Evolutionary conservation across 2,329 filamentous ascomycete genomes (phyloP).

Genomic region (Neoscytalidium dimidiatum): DNA sequence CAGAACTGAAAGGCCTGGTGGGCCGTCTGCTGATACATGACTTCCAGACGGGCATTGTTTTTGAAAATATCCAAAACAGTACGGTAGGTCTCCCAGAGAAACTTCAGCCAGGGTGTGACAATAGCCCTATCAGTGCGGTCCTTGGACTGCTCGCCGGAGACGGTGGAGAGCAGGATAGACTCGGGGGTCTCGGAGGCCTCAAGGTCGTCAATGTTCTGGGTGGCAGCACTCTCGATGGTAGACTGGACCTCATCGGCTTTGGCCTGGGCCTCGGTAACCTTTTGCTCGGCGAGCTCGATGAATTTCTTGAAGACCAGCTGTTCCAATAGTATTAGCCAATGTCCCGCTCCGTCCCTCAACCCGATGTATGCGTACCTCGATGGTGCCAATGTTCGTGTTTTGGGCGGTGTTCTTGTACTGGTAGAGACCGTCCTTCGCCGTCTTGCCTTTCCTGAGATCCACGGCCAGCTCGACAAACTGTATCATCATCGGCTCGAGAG

Average conservation of each 20-base stretch:
- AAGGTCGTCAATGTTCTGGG: slow-evolving; percentile 84
- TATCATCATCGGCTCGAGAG: slow-evolving; percentile 97
- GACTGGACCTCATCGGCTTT: slow-evolving; percentile 96
- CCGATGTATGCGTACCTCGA: slow-evolving; percentile 70
- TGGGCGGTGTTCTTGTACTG: slow-evolving; percentile 99
- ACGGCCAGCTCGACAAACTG: slow-evolving; percentile 96
- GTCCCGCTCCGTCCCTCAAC: background rate
- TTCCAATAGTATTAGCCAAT: slow-evolving; percentile 1
- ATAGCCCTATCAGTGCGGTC: slow-evolving; percentile 97
- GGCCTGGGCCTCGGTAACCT: slow-evolving; percentile 92
- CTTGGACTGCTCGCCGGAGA: slow-evolving; percentile 95
- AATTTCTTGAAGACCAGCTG: slow-evolving; percentile 90
- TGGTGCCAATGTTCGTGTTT: slow-evolving; percentile 97
- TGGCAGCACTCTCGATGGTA: slow-evolving; percentile 73
- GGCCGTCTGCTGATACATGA: slow-evolving; percentile 97
- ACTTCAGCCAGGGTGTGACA: slow-evolving; percentile 98
- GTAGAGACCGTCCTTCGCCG: slow-evolving; percentile 97
- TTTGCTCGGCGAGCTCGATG: slow-evolving; percentile 93
- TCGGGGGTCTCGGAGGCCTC: slow-evolving; percentile 97
- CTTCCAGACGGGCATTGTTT: slow-evolving; percentile 96
- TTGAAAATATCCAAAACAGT: slow-evolving; percentile 97
- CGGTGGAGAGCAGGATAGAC: slow-evolving; percentile 95
- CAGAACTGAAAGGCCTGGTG: slow-evolving; percentile 99
- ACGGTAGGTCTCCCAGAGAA: slow-evolving; percentile 98
- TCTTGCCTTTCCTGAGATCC: slow-evolving; percentile 96